Base-by-base conservation (phyloP, 345 rosid species). In the Salix arbutifolia region DNA sequence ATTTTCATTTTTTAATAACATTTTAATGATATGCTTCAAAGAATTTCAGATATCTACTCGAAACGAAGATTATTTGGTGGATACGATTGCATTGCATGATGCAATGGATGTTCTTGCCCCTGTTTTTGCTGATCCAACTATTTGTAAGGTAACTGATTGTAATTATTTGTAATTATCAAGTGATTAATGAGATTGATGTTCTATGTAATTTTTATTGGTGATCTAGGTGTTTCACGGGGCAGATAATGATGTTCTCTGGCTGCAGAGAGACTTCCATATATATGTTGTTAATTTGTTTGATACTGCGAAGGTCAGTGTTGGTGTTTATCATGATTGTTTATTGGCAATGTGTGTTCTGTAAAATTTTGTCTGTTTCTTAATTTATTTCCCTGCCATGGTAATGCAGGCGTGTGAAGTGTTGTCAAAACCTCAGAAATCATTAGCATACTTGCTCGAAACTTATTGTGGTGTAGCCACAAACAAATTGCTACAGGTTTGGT, bases 161-260 rank as follows among this genome's bases (percentile, higher is more conserved):
- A 8, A 8, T 40, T 66, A 52, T 52, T 40, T 40, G 23, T 52
- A 46, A 46, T 52, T 6, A 52, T 52, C 58, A 52, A 18, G 58
- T 52, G 23, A 8, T 18, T 52, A 18, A 7, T 52, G 58, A 6
- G n/a, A 52, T 52, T 6, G 17, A 46, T 46, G 58, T 52, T 1
- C 6, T 14, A 65, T 26, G 19, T 6, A 14, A 50, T 31, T 74
- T 73, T 84, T 67, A 42, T 78, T 68, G 67, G 50, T 78, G 70
- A 60, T 44, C 19, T 78, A 93, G 99, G 99, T 95, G 77, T 95
- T 95, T 83, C 99, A 93, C 65, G 97, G 99, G 66, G 97, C 97
- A 65, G 99, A 95, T 84, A 94, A 92, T 80, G 99, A 95, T 79
- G 84, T 95, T 75, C 83, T 93, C 23, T 95, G 99, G 99, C 89